Base-by-base conservation (phyloP, 345 rosid genomes). In the Eutrema yunnanense region DNA sequence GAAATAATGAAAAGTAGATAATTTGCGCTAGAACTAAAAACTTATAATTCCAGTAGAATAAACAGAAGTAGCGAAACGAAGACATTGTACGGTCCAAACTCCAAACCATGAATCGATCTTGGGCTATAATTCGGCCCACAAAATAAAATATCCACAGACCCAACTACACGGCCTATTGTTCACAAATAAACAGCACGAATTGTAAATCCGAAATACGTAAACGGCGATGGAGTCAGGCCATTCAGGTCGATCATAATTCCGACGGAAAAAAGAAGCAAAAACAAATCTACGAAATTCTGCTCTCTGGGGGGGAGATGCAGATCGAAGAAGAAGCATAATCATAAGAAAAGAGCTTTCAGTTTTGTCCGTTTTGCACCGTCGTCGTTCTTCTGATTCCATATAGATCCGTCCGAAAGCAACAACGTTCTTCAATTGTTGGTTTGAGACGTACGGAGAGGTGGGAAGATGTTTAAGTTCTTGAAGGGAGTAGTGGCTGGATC, bases 401-500 rank as follows among this genome's bases (percentile, higher is more conserved):
- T 11, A 49, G 67, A 77, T 77, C 73, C 73, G n/a, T 30, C 10
- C 0, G 10, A 64, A 55, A 63, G 48, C 60, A 49, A 4, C 4
- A 42, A 57, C 66, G 14, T 63, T 70, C 5, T 29, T 53, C 64
- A 37, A 37, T 61, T 44, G 40, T 4, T 41, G 46, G 52, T 41
- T 58, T 75, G 73, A 34, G 63, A 55, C 48, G 7, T 61, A 41
- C 5, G 53, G 33, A 44, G 51, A 71, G 72, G 54, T 51, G 43
- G 33, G 72, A 74, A 72, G 46, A 95, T 95, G 99, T 79, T 95
- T 13, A 90, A 90, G 73, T 95, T 95, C 80, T 57, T 95, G 77
- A 95, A 95, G 58, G 98, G 83, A 71, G 99, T 95, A 57, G 99
- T 95, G 26, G 90, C 57, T 62, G 99, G 98, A 88, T 95, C 99